These are phyloP conservation scores for Reticulascus tulasneorum DNA, from an alignment of 2,329 filamentous ascomycete genomes.

Conservation along the genomic window DNA sequence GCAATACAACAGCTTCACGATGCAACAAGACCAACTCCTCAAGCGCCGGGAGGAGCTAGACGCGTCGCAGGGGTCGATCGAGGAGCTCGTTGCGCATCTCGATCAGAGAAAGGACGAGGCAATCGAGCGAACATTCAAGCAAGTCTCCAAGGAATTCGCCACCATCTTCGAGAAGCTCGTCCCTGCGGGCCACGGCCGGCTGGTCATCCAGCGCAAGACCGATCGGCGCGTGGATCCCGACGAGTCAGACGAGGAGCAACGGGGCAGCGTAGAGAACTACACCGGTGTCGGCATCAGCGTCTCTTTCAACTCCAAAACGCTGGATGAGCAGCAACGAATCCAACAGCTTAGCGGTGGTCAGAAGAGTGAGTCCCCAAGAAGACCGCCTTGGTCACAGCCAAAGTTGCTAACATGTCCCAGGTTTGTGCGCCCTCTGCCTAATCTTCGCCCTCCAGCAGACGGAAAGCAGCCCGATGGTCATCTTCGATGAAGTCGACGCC, in stretches of 20 bases:
- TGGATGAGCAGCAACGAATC: constrained; percentile 94
- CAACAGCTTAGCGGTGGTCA: constrained; percentile 96
- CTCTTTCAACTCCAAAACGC: constrained; percentile 95
- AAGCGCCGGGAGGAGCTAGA: constrained; percentile 85
- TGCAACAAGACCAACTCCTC: constrained; percentile 81
- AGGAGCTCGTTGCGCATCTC: constrained; percentile 86
- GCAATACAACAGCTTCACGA: constrained; percentile 96
- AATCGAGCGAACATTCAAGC: constrained; percentile 97
- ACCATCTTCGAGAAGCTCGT: constrained; percentile 93
- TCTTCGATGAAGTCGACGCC: constrained; percentile 98
- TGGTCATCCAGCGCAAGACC: constrained; percentile 88
- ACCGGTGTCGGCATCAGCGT: constrained; percentile 94
- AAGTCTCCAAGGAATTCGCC: constrained; percentile 90
- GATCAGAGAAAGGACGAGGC: constrained; percentile 97
- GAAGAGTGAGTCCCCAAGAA: constrained; percentile 67
- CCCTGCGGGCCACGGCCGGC: constrained; percentile 82
- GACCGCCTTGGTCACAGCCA: not conserved
- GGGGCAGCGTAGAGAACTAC: constrained; percentile 84
- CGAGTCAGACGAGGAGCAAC: constrained; percentile 67
- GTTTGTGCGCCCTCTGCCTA: constrained; percentile 91
- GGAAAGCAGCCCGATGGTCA: constrained; percentile 96
- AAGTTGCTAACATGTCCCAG: constrained; percentile 36
- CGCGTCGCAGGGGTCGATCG: constrained; percentile 79
- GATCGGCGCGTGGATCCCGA: constrained; percentile 59
- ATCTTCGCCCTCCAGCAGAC: constrained; percentile 99